A percentile compares a stretch with the other conserved stretches of the same genome.
Evolutionary conservation across 2,329 filamentous ascomycete species (phyloP).

Genomic region (Sphaerulina musiva): DNA sequence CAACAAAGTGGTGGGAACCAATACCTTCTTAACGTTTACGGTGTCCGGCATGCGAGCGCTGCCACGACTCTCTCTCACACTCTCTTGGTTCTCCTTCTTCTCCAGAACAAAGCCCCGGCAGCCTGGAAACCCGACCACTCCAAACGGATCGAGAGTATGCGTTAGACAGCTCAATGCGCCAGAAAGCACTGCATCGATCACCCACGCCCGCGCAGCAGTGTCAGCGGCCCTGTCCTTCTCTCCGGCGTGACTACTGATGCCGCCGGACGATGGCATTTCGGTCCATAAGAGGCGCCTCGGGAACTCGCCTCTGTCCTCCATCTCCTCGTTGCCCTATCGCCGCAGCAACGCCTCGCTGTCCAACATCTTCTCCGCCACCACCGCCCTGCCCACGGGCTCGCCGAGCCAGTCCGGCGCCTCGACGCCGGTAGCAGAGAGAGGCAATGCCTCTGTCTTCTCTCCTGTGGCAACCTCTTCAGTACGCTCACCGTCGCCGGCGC

Average conservation of each 20-base stretch:
- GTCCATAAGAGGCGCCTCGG: constrained; percentile 54
- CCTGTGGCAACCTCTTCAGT: constrained; percentile 35
- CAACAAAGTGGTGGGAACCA: not conserved
- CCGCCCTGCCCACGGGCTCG: constrained; percentile 35
- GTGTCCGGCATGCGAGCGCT: not conserved
- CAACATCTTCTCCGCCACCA: constrained; percentile 48
- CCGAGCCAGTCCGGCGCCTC: constrained; percentile 39
- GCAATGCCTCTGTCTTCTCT: constrained; percentile 41
- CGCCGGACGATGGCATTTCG: constrained; percentile 53
- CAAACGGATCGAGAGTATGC: not conserved
- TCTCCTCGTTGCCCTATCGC: constrained; percentile 49
- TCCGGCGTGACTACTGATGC: constrained; percentile 47
- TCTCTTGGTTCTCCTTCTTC: too few species aligned
- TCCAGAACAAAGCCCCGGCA: not conserved
- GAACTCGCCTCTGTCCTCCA: constrained; percentile 53
- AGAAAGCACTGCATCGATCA: not conserved
- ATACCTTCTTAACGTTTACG: not conserved
- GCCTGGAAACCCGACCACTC: not conserved
- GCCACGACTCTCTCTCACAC: not conserved
- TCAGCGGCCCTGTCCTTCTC: not conserved
- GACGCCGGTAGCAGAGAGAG: constrained; percentile 36
- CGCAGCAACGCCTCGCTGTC: constrained; percentile 48
- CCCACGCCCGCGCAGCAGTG: not conserved
- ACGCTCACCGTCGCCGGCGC: constrained; percentile 35
- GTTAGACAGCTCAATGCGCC: not conserved